phyloP scores from a whole-genome alignment of 345 rosid species.

The Schrenkiella parvula region DNA sequence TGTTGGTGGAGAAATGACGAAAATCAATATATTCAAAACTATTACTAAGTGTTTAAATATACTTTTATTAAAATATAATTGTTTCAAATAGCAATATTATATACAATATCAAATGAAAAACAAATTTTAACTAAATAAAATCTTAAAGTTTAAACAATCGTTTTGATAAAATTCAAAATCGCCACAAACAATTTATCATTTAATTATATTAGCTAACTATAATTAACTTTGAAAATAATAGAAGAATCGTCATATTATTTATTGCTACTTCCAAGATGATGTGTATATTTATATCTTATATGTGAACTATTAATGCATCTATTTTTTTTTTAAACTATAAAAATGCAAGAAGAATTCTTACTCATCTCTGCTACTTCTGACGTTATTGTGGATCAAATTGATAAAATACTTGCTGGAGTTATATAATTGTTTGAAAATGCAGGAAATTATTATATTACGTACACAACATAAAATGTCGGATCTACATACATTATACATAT shows the following conservation, averaged over 20 bases:
- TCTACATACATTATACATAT: neutral
- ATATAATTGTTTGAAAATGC: neutral
- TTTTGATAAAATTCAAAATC: too few species aligned
- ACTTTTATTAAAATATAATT: neutral
- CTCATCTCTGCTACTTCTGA: neutral
- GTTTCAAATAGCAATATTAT: neutral
- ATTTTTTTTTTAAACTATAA: too few species aligned
- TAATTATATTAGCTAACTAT: too few species aligned
- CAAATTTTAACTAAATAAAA: too few species aligned
- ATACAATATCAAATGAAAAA: neutral
- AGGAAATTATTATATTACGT: neutral
- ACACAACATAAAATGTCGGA: neutral
- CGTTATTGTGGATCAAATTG: neutral
- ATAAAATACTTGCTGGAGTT: neutral
- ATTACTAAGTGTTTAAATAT: neutral
- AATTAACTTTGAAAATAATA: too few species aligned
- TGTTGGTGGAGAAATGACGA: neutral
- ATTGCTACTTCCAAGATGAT: neutral
- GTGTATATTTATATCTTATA: neutral
- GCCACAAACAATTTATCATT: too few species aligned
- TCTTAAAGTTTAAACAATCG: too few species aligned
- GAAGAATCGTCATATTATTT: neutral
- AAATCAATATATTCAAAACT: neutral
- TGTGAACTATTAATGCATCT: constrained; percentile 7
- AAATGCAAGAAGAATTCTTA: neutral